These are phyloP conservation scores for Debaryomyces tyrocola DNA, from an alignment of 805 yeast genomes.

Conservation along the genomic window DNA sequence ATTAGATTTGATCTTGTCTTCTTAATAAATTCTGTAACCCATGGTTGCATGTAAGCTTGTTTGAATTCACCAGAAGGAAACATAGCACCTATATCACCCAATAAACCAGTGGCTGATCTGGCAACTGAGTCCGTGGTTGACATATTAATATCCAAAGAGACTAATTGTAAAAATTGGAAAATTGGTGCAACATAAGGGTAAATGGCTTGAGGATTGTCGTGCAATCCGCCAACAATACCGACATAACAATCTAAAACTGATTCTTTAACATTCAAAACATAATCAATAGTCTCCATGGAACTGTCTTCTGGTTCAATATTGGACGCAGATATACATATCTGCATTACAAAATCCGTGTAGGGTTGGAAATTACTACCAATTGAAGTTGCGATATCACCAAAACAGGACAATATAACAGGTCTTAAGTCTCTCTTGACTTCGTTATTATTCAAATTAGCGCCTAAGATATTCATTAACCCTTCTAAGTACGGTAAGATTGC, in stretches of 20 bases:
- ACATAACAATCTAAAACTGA: conserved; percentile 94
- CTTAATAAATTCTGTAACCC: conserved; percentile 80
- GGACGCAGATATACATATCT: conserved; percentile 69
- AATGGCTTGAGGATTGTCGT: conserved; percentile 63
- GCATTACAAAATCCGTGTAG: conserved; percentile 78
- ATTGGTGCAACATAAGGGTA: conserved; percentile 67
- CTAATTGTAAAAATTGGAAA: conserved; percentile 62
- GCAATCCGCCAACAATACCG: conserved; percentile 91
- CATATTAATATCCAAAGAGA: conserved; percentile 61
- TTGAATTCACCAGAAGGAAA: conserved; percentile 75
- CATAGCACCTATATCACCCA: conserved; percentile 92
- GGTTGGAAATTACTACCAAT: conserved; percentile 76
- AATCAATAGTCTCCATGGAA: conserved; percentile 75
- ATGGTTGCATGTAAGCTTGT: conserved; percentile 63
- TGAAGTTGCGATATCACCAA: conserved; percentile 93
- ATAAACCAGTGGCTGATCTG: conserved; percentile 82
- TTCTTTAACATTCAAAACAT: conserved; percentile 69
- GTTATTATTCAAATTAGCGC: conserved; percentile 64
- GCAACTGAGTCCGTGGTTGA: conserved; percentile 66
- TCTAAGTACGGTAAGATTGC: conserved; percentile 72
- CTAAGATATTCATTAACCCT: conserved; percentile 80
- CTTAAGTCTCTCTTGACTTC: conserved; percentile 77
- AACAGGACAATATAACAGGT: conserved; percentile 86
- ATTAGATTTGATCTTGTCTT: conserved; percentile 63
- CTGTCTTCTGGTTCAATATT: conserved; percentile 62